phyloP scores from a whole-genome alignment of 768 basidiomycete genomes.

The Hericium coralloides region DNA sequence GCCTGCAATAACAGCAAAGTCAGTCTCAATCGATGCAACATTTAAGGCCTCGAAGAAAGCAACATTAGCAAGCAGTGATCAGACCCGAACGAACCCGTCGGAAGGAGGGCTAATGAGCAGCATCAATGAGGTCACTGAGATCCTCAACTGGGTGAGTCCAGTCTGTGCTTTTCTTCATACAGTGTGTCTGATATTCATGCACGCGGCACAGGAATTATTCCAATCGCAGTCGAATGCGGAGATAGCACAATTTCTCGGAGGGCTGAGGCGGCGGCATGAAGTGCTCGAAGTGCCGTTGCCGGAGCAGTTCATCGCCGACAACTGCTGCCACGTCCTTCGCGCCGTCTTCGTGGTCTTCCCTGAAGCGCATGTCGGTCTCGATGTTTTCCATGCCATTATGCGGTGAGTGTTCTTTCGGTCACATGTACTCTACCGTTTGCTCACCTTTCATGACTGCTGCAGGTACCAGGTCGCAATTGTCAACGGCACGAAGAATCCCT shows the following conservation, averaged over 20 bases:
- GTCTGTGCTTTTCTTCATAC: background rate
- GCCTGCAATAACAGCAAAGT: background rate
- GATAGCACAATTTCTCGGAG: background rate
- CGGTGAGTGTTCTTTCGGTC: background rate
- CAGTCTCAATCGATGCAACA: background rate
- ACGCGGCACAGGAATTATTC: background rate
- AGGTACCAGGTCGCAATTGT: background rate
- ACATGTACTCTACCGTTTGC: background rate
- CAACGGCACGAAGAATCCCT: background rate
- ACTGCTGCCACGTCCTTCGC: conserved; percentile 15
- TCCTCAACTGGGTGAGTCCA: conserved; percentile 10
- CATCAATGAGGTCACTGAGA: conserved; percentile 12
- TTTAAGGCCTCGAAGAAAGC: background rate
- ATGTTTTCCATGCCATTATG: background rate
- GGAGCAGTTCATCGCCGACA: conserved; percentile 12
- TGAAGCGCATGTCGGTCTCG: background rate
- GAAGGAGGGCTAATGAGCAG: conserved; percentile 11
- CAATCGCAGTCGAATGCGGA: background rate
- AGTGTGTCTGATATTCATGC: background rate
- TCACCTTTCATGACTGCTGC: background rate
- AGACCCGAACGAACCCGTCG: background rate
- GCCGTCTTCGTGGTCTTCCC: conserved; percentile 6
- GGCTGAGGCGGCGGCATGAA: background rate
- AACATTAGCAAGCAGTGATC: background rate
- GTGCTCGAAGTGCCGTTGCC: conserved; percentile 6